A percentile compares a stretch with the other conserved stretches of the same genome.
Evolutionary conservation across 1,284 basidiomycete genomes (phyloP).

Genomic region (Ganoderma resinaceum): DNA sequence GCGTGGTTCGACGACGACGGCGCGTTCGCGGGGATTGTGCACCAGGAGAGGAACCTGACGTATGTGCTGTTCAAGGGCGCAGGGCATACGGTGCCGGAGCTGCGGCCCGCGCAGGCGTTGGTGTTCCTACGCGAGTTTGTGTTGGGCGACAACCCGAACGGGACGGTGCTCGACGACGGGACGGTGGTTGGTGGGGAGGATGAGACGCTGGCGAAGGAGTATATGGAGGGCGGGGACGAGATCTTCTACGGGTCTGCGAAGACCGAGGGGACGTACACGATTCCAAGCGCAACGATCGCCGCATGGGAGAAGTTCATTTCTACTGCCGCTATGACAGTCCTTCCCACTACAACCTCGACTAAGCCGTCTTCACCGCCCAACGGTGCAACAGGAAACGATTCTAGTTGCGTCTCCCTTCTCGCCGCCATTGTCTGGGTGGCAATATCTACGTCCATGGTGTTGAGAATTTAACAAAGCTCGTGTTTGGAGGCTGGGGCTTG

Average conservation of each 20-base stretch:
- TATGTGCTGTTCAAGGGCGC: conserved; percentile 41
- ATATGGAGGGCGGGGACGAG: conserved; percentile 47
- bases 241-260: conserved; percentile 29
- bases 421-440: neutral
- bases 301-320: conserved; percentile 54
- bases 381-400: neutral
- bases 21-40: conserved; percentile 39
- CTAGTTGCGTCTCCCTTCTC: neutral
- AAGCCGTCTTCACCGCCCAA: neutral
- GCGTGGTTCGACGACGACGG: conserved; percentile 48
- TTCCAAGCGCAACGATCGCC: conserved; percentile 49
- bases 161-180: conserved; percentile 33
- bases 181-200: conserved; percentile 57
- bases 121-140: conserved; percentile 42
- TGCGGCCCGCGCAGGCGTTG: conserved; percentile 35
- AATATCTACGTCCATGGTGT: neutral
- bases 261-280: conserved; percentile 25
- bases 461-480: neutral
- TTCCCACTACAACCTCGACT: neutral
- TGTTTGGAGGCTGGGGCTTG: no score
- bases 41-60: conserved; percentile 42
- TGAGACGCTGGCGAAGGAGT: conserved; percentile 46
- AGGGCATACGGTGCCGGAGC: conserved; percentile 40
- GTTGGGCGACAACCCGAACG: conserved; percentile 35
- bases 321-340: neutral